A percentile compares a stretch with the other conserved stretches of the same genome.
phyloP scores from a whole-genome alignment of 305 asterid genomes.

The Solanum hybrid region DNA sequence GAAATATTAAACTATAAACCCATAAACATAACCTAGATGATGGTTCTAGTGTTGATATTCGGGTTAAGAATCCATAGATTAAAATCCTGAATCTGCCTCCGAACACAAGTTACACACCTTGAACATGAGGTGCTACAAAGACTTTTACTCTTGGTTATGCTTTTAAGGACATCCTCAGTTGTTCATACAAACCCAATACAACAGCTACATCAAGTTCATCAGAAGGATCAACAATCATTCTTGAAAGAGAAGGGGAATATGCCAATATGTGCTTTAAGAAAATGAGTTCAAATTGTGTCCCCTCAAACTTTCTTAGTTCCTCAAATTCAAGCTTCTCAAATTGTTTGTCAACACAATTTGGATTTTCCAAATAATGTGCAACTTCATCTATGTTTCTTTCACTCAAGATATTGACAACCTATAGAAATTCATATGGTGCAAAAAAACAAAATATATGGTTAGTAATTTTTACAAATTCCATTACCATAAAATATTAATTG shows the following conservation, averaged over 20 bases:
- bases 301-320: neutral
- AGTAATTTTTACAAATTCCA: no score
- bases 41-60: no score
- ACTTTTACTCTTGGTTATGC: no score
- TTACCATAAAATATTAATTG: no score
- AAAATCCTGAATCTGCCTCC: no score
- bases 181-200: neutral
- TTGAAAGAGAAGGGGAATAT: neutral
- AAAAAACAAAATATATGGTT: neutral
- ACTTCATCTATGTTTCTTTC: neutral
- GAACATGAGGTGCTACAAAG: no score
- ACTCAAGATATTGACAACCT: neutral
- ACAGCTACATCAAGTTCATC: neutral
- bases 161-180: neutral
- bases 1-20: no score
- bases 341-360: neutral
- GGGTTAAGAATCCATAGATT: no score
- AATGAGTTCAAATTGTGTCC: neutral
- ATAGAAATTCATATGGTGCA: neutral
- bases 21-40: no score
- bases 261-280: neutral
- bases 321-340: neutral
- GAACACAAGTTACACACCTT: no score
- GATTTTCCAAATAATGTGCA: neutral
- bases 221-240: neutral